A percentile compares a stretch with the other conserved stretches of the same genome.
Conservation (phyloP, 192 early-diverging fungal species). For the Backusella liffmaniae region DNA sequence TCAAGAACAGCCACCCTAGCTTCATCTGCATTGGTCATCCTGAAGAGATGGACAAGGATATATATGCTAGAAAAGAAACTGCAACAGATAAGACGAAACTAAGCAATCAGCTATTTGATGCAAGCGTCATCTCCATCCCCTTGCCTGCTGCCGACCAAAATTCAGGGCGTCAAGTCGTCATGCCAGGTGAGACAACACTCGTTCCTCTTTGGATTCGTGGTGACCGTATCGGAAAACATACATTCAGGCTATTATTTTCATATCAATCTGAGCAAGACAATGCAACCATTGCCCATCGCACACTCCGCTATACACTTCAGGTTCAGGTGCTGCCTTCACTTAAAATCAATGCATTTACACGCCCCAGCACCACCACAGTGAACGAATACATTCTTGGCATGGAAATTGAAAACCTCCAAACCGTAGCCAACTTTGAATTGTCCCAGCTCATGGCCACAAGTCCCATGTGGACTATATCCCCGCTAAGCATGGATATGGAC, state of each 20-base stretch:
- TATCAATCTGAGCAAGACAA: constrained; percentile 78
- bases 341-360: constrained; percentile 91
- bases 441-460: constrained; percentile 70
- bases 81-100: constrained; percentile 12
- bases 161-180: constrained; percentile 39
- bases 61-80: constrained; percentile 29
- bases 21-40: constrained; percentile 75
- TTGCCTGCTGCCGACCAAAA: constrained; percentile 39
- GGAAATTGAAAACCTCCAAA: constrained; percentile 82
- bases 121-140: constrained; percentile 47
- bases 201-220: constrained; percentile 91
- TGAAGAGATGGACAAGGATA: constrained; percentile 37
- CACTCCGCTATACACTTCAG: constrained; percentile 55
- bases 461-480: constrained; percentile 66
- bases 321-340: constrained; percentile 82
- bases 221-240: constrained; percentile 86
- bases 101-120: constrained; percentile 57
- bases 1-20: constrained; percentile 84
- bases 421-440: constrained; percentile 57
- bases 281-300: constrained; percentile 60
- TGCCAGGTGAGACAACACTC: constrained; percentile 63
- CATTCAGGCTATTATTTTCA: constrained; percentile 73
- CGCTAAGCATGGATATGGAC: constrained; percentile 44
- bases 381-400: constrained; percentile 91
- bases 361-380: constrained; percentile 71